Conservation (phyloP, 331 rosid genomes). For the Erythrophleum ivorense region DNA sequence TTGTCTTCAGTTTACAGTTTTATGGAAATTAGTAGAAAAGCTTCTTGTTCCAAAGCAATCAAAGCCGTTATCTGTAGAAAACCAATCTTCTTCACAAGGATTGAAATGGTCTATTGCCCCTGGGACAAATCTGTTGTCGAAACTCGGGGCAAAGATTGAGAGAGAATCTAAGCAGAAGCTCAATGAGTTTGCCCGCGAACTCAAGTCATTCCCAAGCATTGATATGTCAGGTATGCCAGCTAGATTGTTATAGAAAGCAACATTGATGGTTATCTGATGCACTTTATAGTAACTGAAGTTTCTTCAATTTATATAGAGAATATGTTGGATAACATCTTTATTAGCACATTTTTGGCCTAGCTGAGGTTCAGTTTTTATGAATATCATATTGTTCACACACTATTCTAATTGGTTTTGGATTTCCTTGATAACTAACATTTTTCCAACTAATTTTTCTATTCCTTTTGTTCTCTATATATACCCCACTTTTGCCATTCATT, state of each 20-base stretch:
- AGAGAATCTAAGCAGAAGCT: conserved; percentile 87
- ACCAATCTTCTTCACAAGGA: conserved; percentile 64
- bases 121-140: conserved; percentile 80
- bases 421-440: conserved; percentile 15
- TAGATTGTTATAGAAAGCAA: conserved; percentile 23
- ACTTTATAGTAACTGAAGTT: conserved; percentile 20
- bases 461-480: not conserved
- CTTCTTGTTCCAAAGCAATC: conserved; percentile 63
- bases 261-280: conserved; percentile 32
- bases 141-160: conserved; percentile 80
- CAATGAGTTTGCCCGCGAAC: conserved; percentile 87
- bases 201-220: conserved; percentile 75
- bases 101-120: conserved; percentile 78
- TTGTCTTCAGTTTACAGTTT: conserved; percentile 86
- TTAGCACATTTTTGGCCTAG: conserved; percentile 8
- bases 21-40: conserved; percentile 95
- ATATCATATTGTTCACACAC: not conserved
- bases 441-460: not conserved
- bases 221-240: conserved; percentile 90
- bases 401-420: conserved; percentile 13
- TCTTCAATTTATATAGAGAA: conserved; percentile 8
- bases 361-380: not conserved
- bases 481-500: not conserved
- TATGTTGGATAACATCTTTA: conserved; percentile 6
- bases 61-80: conserved; percentile 54